Conservation (phyloP, 495 filamentous ascomycete species). For the Talaromyces adpressus region DNA sequence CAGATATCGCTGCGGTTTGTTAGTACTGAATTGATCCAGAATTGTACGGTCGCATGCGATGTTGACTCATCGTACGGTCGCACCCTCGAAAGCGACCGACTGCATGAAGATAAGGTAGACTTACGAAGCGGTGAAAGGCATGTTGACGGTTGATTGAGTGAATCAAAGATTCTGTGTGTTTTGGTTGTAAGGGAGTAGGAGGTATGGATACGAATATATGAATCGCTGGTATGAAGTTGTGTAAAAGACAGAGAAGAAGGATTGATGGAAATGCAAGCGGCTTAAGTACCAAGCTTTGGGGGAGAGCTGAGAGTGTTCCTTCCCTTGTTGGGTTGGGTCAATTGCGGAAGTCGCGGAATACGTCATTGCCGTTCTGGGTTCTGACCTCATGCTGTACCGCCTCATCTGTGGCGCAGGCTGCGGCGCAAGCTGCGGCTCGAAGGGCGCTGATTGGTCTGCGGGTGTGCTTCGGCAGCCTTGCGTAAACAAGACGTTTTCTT, state of each 20-base stretch:
- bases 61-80: neutral
- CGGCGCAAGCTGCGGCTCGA: constrained; percentile 1
- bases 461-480: neutral
- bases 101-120: constrained; percentile 14
- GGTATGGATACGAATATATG: neutral
- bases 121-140: constrained; percentile 63
- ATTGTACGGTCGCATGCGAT: constrained; percentile 4
- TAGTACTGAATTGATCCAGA: neutral
- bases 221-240: neutral
- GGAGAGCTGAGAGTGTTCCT: neutral
- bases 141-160: constrained; percentile 23
- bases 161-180: neutral
- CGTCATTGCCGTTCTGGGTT: neutral
- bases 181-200: neutral
- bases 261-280: neutral
- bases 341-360: constrained; percentile 3
- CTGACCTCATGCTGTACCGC: neutral
- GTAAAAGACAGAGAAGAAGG: neutral
- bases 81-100: neutral
- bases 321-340: neutral
- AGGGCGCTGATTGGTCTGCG: neutral
- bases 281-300: constrained; percentile 8
- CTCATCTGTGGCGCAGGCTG: constrained; percentile 7
- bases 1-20: constrained; percentile 62
- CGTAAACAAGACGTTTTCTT: constrained; percentile 5